Evolutionary conservation across 345 rosid genomes (phyloP).

Genomic region (Populus nigra): DNA sequence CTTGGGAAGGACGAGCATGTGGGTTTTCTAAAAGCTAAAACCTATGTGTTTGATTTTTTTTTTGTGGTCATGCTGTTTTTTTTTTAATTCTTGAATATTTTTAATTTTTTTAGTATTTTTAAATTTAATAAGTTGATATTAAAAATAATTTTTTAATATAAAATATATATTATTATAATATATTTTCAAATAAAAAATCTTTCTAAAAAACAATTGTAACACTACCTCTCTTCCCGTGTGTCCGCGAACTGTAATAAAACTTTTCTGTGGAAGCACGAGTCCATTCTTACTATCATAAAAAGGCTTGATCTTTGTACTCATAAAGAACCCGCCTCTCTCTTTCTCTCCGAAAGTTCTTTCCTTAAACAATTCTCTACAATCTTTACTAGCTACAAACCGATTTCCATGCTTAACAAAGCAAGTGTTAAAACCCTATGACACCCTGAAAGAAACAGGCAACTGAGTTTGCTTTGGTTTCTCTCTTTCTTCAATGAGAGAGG

Average conservation of each 20-base stretch:
- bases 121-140: too few species aligned
- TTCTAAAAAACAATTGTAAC: too few species aligned
- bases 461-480: neutral
- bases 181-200: too few species aligned
- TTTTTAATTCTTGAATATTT: too few species aligned
- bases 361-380: neutral
- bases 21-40: too few species aligned
- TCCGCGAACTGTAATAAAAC: neutral
- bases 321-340: neutral
- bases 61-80: too few species aligned
- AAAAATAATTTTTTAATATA: too few species aligned
- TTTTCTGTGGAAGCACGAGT: slow-evolving; percentile 1
- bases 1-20: too few species aligned
- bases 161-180: too few species aligned
- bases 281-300: neutral
- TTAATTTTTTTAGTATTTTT: too few species aligned
- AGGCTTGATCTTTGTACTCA: neutral
- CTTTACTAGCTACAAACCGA: neutral
- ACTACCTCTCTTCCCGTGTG: neutral
- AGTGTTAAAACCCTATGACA: neutral
- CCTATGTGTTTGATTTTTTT: too few species aligned
- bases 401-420: neutral
- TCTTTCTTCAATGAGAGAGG: neutral
- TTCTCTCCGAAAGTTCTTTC: neutral
- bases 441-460: neutral